Evolutionary conservation across 2,329 filamentous ascomycete genomes (phyloP), one percentile per base, ranked within the genome.

Genomic region (Claviceps sp.): DNA sequence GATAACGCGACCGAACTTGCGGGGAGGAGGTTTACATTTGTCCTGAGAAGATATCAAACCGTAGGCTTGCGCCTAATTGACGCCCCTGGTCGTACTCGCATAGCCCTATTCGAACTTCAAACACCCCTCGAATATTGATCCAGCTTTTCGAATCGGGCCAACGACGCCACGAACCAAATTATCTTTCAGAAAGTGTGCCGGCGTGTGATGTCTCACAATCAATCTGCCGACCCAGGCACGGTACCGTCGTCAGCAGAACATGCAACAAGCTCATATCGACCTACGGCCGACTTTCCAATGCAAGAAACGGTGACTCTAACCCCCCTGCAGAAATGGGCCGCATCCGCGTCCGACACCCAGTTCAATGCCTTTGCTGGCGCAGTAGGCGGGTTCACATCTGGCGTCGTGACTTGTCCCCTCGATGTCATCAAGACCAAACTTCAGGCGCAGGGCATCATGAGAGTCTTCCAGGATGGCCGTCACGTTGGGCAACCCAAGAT

Each of bases 341-440:
- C 72, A 47, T 61, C 64, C 41, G 78, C 79, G 49, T 79, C 78
- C 37, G 76, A 82, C 56, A 73, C 78, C 20, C 77, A 80, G 56
- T 82, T 97, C 66, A 88, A 94, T 66, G 88, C 89, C 56, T 75
- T 96, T 52, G 85, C 89, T 44, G 93, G 93, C 52, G 91, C 90
- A 48, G 76, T 88, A 53, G 91, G 90, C 49, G 93, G 93, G 48
- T 88, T 97, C 62, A 89, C 89, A 22, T 95, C 90, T 7, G 93
- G 93, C 49, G 80, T 98, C 52, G 87, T 96, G 58, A 97, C 91
- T 50, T 98, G 93, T 67, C 93, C 93, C 43, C 82, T 98, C 60
- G 93, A 98, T 74, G 93, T 98, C 56, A 97, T 98, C 70, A 98
- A 98, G 74, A 98, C 93, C 45, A 97, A 96, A 69, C 72, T 98